Evolutionary conservation across 2,329 filamentous ascomycete genomes (phyloP).

Genomic region (Xylariaceae sp.): DNA sequence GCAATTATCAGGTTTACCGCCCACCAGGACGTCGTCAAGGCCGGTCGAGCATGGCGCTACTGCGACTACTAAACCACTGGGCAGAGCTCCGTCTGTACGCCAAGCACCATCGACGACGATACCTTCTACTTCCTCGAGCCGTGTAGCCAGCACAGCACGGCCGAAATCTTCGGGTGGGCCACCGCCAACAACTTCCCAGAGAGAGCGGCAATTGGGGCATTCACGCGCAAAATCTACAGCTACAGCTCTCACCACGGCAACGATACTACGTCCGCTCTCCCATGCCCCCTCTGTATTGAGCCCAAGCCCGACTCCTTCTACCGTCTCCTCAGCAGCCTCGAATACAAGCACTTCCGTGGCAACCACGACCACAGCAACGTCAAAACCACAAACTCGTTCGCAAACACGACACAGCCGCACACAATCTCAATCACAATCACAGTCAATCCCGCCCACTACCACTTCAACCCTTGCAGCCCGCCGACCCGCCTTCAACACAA

Average conservation of each 20-base stretch:
- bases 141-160: constrained; percentile 25
- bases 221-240: constrained; percentile 50
- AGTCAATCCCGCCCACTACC: constrained; percentile 10
- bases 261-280: constrained; percentile 46
- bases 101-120: constrained; percentile 30
- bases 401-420: constrained; percentile 29
- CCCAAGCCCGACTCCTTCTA: constrained; percentile 35
- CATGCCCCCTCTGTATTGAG: constrained; percentile 30
- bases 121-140: constrained; percentile 22
- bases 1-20: constrained; percentile 28
- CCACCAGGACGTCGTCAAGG: constrained; percentile 13
- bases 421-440: constrained; percentile 25
- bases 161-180: constrained; percentile 34
- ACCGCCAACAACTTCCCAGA: constrained; percentile 22
- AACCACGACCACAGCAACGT: constrained; percentile 25
- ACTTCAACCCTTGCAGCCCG: constrained; percentile 38
- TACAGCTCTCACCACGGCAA: constrained; percentile 46
- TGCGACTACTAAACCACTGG: constrained; percentile 32
- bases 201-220: constrained; percentile 38
- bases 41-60: constrained; percentile 24
- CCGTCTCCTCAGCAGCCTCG: constrained; percentile 27
- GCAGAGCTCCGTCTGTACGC: constrained; percentile 37
- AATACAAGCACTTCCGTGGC: constrained; percentile 30
- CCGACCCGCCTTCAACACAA: constrained; percentile 64
- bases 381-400: constrained; percentile 32